These are phyloP conservation scores for Beauveria asiatica DNA, from an alignment of 2,329 filamentous ascomycete species.

Conservation along the genomic window DNA sequence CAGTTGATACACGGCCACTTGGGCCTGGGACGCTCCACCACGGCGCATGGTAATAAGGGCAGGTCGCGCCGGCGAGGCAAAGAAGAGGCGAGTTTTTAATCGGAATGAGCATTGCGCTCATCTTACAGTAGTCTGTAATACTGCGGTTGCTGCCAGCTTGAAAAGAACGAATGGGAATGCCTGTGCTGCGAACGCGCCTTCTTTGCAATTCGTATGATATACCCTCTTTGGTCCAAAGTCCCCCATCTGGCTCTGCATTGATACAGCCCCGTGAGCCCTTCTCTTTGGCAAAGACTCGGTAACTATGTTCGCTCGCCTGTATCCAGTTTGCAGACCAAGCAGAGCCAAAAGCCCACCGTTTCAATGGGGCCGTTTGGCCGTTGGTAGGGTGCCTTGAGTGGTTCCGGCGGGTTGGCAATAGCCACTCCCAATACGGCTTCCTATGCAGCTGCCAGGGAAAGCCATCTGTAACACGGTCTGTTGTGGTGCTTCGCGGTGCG, in stretches of 20 bases:
- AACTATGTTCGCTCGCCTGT: background rate
- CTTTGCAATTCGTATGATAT: background rate
- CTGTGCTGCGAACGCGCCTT: background rate
- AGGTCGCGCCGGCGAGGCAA: constrained; percentile 6
- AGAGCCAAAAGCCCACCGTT: constrained; percentile 11
- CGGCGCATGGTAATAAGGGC: constrained; percentile 35
- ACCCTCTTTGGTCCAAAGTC: background rate
- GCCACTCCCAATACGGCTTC: background rate
- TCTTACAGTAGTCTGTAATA: background rate
- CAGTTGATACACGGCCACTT: constrained; percentile 63
- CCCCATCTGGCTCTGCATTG: background rate
- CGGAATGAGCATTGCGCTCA: background rate
- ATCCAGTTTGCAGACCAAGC: background rate
- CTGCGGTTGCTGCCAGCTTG: background rate
- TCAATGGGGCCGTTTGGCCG: constrained; percentile 4
- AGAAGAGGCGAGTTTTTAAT: background rate
- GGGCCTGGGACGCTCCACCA: constrained; percentile 57
- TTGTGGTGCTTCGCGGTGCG: constrained; percentile 1
- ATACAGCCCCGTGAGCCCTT: background rate
- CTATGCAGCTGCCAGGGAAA: constrained; percentile 1
- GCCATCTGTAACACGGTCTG: background rate
- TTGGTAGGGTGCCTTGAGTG: background rate
- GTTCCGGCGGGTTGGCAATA: constrained; percentile 4
- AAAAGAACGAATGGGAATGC: background rate
- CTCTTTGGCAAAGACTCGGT: background rate